These are phyloP conservation scores for Alternaria panax DNA, from an alignment of 2,329 filamentous ascomycete genomes.

Conservation along the genomic window DNA sequence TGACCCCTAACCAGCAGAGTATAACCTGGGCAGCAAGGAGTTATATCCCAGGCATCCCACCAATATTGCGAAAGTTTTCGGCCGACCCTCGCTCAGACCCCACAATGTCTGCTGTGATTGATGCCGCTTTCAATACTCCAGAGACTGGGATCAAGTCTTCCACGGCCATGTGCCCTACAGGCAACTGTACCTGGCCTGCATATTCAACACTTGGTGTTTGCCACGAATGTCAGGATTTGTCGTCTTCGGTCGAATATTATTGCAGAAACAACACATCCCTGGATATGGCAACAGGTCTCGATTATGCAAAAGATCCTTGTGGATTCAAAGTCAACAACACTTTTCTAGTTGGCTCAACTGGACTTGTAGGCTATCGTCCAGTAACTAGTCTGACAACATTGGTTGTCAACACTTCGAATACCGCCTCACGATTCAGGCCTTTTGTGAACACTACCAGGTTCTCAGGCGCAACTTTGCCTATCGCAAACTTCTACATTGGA, in stretches of 20 bases:
- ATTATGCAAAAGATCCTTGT: constrained; percentile 15
- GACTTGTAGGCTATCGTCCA: background rate
- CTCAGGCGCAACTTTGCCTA: constrained; percentile 5
- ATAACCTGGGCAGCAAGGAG: background rate
- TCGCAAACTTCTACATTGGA: constrained; percentile 25
- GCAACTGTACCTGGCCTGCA: constrained; percentile 23
- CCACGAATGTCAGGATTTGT: constrained; percentile 24
- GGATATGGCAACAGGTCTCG: background rate
- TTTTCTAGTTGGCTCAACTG: constrained; percentile 4
- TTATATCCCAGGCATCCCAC: background rate
- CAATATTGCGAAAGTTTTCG: background rate
- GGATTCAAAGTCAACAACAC: constrained; percentile 22
- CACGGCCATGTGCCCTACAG: constrained; percentile 17
- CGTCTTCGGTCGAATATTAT: constrained; percentile 8
- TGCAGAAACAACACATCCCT: constrained; percentile 12
- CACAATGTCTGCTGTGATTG: background rate
- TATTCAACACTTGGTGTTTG: constrained; percentile 28
- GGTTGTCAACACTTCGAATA: background rate
- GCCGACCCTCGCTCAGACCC: background rate
- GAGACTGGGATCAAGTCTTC: background rate
- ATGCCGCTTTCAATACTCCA: constrained; percentile 1
- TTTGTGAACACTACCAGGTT: constrained; percentile 23
- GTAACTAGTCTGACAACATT: constrained; percentile 6
- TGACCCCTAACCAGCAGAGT: background rate
- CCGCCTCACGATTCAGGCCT: background rate